Percentiles rank a stretch among this genome's conserved stretches.
phyloP scores from a whole-genome alignment of 1,284 basidiomycete species.

The Cutaneotrichosporon sp. region DNA sequence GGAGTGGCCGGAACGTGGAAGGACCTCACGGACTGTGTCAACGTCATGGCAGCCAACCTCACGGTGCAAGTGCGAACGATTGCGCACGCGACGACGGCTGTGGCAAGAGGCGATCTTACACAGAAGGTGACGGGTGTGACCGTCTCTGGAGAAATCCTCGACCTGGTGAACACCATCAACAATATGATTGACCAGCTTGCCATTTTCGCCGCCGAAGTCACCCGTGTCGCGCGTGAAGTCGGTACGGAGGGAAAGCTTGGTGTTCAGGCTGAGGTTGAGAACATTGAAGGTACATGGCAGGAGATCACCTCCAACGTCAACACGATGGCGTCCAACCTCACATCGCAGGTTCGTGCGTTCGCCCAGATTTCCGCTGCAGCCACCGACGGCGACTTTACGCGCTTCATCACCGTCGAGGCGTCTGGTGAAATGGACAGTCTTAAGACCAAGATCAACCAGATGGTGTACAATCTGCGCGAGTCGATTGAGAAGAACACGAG shows the following conservation, averaged over 20 bases:
- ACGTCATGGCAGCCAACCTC: constrained; percentile 61
- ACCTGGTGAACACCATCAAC: constrained; percentile 75
- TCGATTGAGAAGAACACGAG: constrained; percentile 98
- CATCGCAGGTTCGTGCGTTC: constrained; percentile 97
- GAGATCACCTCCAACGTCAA: constrained; percentile 93
- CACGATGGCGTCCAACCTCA: constrained; percentile 91
- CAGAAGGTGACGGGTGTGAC: constrained; percentile 89
- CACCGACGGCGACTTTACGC: constrained; percentile 97
- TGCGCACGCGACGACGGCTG: constrained; percentile 90
- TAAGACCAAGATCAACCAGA: constrained; percentile 86
- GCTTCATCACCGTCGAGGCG: constrained; percentile 98
- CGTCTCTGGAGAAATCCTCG: constrained; percentile 92
- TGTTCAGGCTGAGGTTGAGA: constrained; percentile 94
- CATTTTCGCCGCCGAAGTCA: constrained; percentile 90
- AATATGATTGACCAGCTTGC: constrained; percentile 93
- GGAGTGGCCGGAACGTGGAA: constrained; percentile 91
- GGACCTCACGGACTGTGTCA: constrained; percentile 91
- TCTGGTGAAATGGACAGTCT: constrained; percentile 98
- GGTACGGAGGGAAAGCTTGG: constrained; percentile 95
- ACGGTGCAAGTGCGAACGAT: constrained; percentile 94
- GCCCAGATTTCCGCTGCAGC: constrained; percentile 98
- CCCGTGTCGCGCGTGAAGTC: constrained; percentile 90
- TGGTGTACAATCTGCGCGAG: constrained; percentile 97
- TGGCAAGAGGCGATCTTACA: constrained; percentile 87
- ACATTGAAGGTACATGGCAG: constrained; percentile 97